Conservation (phyloP, 192 early-diverging fungal genomes). For the Cetraspora pellucida region DNA sequence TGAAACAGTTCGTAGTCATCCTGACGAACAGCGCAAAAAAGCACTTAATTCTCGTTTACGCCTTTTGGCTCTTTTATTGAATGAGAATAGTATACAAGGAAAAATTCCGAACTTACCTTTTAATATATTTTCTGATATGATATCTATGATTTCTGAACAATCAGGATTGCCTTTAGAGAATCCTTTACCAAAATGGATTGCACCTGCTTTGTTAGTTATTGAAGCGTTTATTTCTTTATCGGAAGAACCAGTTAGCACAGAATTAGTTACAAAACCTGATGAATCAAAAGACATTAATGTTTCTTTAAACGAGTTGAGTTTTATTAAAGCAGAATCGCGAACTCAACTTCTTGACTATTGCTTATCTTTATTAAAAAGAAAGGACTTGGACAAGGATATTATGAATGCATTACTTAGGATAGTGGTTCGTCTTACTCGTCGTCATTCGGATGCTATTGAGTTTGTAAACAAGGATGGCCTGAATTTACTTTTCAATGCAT, state of each 20-base stretch:
- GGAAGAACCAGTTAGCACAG: constrained; percentile 60
- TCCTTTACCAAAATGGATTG: constrained; percentile 53
- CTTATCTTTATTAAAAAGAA: constrained; percentile 43
- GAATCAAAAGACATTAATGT: constrained; percentile 47
- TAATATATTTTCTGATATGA: constrained; percentile 35
- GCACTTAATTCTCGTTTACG: constrained; percentile 53
- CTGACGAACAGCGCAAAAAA: constrained; percentile 30
- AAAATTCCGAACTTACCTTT: constrained; percentile 38
- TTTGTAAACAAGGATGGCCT: constrained; percentile 75
- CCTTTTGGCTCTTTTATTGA: constrained; percentile 63
- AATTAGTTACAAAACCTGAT: constrained; percentile 39
- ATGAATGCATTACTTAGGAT: constrained; percentile 76
- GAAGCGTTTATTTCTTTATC: constrained; percentile 64
- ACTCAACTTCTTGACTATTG: constrained; percentile 42
- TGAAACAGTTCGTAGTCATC: constrained; percentile 19
- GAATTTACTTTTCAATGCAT: constrained; percentile 61
- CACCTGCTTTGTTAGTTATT: constrained; percentile 63
- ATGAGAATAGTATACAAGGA: constrained; percentile 57
- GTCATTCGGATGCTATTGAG: constrained; percentile 58
- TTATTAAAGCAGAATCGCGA: constrained; percentile 36
- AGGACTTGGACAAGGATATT: constrained; percentile 50
- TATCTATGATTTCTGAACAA: constrained; percentile 34
- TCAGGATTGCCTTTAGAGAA: constrained; percentile 18
- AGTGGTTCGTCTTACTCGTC: constrained; percentile 80
- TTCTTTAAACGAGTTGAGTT: constrained; percentile 40